phyloP scores from a whole-genome alignment of 2,329 filamentous ascomycete genomes.

The Neobulgaria alba region DNA sequence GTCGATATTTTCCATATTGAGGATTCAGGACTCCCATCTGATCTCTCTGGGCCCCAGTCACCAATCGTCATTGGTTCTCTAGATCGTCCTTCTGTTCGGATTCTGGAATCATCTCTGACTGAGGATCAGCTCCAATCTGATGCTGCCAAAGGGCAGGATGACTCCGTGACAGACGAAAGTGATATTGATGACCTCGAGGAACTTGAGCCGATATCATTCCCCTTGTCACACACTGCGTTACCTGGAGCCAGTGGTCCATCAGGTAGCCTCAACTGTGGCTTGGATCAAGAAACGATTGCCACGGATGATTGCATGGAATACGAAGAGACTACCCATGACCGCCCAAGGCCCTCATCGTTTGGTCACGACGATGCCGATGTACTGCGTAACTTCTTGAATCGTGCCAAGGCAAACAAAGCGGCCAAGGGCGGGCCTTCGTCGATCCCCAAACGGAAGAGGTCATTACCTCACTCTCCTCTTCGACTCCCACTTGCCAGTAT shows the following conservation, averaged over 20 bases:
- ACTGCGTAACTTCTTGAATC: constrained; percentile 30
- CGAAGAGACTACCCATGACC: no score
- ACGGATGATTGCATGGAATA: no score
- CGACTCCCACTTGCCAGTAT: constrained; percentile 21
- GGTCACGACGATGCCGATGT: constrained; percentile 30
- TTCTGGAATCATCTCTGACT: background rate
- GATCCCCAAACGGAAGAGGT: constrained; percentile 21
- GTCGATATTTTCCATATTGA: background rate
- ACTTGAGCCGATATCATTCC: constrained; percentile 11
- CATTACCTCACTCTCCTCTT: constrained; percentile 27
- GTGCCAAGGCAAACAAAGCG: constrained; percentile 30
- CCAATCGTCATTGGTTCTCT: background rate
- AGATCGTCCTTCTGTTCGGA: background rate
- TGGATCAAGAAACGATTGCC: no score
- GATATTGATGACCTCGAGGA: constrained; percentile 7
- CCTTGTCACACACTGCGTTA: background rate
- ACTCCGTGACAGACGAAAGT: background rate
- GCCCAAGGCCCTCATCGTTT: no score
- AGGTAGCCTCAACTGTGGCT: no score
- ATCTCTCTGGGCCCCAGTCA: background rate
- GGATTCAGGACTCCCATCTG: background rate
- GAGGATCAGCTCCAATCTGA: background rate
- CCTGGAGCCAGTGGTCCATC: no score
- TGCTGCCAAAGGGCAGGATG: background rate
- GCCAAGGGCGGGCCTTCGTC: constrained; percentile 22